A percentile compares a stretch with the other conserved stretches of the same genome.
Conservation (phyloP, 2,329 filamentous ascomycete genomes). For the Neonectria magnoliae region DNA sequence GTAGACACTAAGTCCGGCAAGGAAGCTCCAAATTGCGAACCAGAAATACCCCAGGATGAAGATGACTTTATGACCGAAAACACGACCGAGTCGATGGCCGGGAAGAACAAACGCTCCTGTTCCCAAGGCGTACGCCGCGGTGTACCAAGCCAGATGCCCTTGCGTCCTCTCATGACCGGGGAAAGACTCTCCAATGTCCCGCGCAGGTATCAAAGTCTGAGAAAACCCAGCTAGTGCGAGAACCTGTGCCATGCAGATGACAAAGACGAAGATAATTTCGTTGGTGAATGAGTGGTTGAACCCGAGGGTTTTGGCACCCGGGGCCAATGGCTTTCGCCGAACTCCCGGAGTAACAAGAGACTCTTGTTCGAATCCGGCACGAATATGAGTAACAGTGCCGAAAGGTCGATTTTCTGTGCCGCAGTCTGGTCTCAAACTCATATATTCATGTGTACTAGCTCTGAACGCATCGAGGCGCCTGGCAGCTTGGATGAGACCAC, state of each 20-base stretch:
- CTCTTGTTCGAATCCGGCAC: conserved; percentile 33
- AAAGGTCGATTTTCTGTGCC: conserved; percentile 29
- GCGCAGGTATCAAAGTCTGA: conserved; percentile 37
- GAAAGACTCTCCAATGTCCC: conserved; percentile 35
- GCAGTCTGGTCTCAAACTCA: conserved; percentile 31
- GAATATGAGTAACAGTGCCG: conserved; percentile 36
- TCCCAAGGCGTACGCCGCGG: conserved; percentile 37
- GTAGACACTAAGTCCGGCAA: conserved; percentile 36
- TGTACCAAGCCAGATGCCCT: conserved; percentile 38
- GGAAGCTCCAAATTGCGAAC: conserved; percentile 40
- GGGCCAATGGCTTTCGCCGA: conserved; percentile 38
- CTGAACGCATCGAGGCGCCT: conserved; percentile 39
- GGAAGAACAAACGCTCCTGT: conserved; percentile 33
- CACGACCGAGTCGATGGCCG: conserved; percentile 37
- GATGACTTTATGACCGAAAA: conserved; percentile 37
- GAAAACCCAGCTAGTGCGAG: conserved; percentile 38
- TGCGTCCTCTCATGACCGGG: conserved; percentile 32
- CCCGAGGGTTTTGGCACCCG: conserved; percentile 36
- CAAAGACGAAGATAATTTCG: conserved; percentile 36
- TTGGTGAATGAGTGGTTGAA: conserved; percentile 41
- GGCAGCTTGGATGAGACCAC: conserved; percentile 37
- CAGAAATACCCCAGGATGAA: conserved; percentile 40
- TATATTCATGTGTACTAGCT: conserved; percentile 35
- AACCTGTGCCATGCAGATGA: conserved; percentile 41
- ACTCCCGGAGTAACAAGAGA: conserved; percentile 22